Conservation (phyloP, 495 filamentous ascomycete species). For the Lineolata rhizophorae region DNA sequence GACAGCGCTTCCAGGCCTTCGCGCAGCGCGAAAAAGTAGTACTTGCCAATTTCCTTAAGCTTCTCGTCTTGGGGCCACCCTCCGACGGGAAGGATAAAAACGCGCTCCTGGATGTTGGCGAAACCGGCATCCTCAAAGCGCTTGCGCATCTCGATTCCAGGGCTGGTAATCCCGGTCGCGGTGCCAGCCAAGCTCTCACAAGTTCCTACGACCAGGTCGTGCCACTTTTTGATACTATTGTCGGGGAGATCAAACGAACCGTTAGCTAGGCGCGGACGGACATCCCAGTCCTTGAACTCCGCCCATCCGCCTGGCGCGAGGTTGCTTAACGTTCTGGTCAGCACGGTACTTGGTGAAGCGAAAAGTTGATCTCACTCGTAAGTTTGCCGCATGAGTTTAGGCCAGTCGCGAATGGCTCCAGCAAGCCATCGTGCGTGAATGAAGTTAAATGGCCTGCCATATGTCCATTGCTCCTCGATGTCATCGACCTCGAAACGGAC, state of each 20-base stretch:
- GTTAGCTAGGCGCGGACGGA: slow-evolving; percentile 18
- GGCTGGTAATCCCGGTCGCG: slow-evolving; percentile 13
- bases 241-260: slow-evolving; percentile 15
- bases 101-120: neutral
- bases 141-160: neutral
- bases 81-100: neutral
- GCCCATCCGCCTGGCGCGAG: slow-evolving; percentile 32
- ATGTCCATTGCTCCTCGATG: slow-evolving; percentile 13
- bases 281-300: slow-evolving; percentile 31
- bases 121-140: neutral
- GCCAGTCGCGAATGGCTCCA: slow-evolving; percentile 25
- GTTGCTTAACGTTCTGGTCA: too few relatives aligned
- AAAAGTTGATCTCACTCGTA: too few relatives aligned
- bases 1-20: slow-evolving; percentile 12
- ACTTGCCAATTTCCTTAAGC: neutral
- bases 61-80: neutral
- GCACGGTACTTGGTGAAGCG: too few relatives aligned
- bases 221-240: slow-evolving; percentile 14
- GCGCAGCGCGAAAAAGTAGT: neutral
- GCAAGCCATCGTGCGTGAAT: slow-evolving; percentile 26
- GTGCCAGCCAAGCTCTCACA: too few relatives aligned
- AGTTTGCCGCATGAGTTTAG: neutral
- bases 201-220: slow-evolving; percentile 6
- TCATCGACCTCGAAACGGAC: slow-evolving; percentile 18
- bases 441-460: slow-evolving; percentile 21